Evolutionary conservation across 768 basidiomycete species (phyloP).

Genomic region (Crassisporium funariophilum): DNA sequence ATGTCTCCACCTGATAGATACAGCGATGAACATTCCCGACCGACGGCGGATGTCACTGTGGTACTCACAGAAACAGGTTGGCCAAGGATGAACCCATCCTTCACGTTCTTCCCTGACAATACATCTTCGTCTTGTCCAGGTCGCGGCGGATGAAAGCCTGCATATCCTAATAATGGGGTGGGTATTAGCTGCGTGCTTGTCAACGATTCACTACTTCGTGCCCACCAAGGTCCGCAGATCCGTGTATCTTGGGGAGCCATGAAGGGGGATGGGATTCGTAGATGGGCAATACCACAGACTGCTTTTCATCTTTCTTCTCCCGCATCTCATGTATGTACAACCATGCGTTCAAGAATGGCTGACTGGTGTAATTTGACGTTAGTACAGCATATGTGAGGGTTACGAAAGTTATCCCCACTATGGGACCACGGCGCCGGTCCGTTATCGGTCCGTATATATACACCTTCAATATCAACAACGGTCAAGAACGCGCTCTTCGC

Average conservation of each 20-base stretch:
- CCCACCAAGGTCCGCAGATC: constrained; percentile 69
- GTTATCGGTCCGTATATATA: too few species aligned
- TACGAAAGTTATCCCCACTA: too few species aligned
- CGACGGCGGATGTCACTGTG: background rate
- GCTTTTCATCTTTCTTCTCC: constrained; percentile 36
- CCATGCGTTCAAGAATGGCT: too few species aligned
- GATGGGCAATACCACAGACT: constrained; percentile 38
- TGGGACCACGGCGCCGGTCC: too few species aligned
- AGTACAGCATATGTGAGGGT: too few species aligned
- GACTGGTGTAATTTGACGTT: too few species aligned
- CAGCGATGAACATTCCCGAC: background rate
- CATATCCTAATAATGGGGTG: constrained; percentile 53
- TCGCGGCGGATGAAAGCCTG: constrained; percentile 75
- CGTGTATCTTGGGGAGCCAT: constrained; percentile 74
- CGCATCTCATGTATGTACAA: constrained; percentile 28
- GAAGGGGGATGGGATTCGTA: constrained; percentile 70
- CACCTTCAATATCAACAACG: too few species aligned
- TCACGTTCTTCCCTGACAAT: constrained; percentile 63
- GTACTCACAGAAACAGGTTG: constrained; percentile 59
- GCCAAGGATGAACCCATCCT: constrained; percentile 60
- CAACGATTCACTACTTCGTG: constrained; percentile 3
- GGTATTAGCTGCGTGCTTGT: background rate
- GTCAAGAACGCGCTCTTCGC: too few species aligned
- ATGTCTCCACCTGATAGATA: constrained; percentile 58
- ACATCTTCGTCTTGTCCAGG: constrained; percentile 76